Base-by-base conservation (phyloP, 2,329 filamentous ascomycete genomes). In the Emmonsiellopsis sp. region DNA sequence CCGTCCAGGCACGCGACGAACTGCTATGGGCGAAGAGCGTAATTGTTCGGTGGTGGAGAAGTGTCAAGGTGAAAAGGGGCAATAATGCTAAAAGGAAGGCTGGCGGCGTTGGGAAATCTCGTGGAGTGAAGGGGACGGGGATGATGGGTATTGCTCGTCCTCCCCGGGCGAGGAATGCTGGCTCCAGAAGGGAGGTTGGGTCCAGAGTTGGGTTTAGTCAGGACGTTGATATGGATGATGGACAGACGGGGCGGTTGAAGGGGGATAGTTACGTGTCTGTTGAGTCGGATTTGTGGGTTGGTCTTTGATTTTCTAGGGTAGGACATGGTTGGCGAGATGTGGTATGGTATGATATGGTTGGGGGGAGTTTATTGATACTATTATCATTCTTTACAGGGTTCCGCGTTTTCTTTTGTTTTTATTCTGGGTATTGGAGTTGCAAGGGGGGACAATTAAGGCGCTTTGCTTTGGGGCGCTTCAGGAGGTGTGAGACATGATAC, bases 1-100 rank as follows among this genome's bases (percentile, higher is more conserved):
- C 79, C 1, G 77, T 77, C 27, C 67, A 70, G 55, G 68, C 70
- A 5, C 61, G 73, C 33, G 67, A 76, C 45, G 60, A 65, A 39
- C 60, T 80, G 10, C 72, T 56, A 65, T 74, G 56, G 68, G 72
- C 56, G 53, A 65, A 65, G 45, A 52, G 51, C 6, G 63, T 65
- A 9, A 71, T 71, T 36, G 42, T 63, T 52, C 58, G 57, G n/a
- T 68, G 67, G 63, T 71, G 68, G 68, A 65, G 62, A 53, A 50
- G 51, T 33, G 48, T 60, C 40, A 62, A 61, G 53, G 44, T 53
- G 31, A 58, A 53, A 32, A 61, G 53, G 40, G 51, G 59, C 6
- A 49, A 32, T 1, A 49, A 40, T 14, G 13, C 32, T 14, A 11
- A 14, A 33, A 39, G 17, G 27, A 21, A 6, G 14, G n/a, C 14